phyloP scores from a whole-genome alignment of 495 filamentous ascomycete species.

The Talaromyces borbonicus region DNA sequence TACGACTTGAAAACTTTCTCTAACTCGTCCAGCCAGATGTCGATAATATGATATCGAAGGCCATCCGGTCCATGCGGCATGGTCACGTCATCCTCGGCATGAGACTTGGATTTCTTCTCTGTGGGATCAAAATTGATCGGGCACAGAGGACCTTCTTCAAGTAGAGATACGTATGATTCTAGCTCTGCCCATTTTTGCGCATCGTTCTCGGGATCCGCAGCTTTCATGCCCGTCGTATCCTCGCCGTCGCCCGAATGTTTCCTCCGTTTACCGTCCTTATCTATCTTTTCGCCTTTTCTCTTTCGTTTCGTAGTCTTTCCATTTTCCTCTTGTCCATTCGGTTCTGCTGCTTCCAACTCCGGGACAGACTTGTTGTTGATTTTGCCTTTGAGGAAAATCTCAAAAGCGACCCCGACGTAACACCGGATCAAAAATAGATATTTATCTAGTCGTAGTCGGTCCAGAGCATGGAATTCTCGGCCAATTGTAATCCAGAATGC shows the following conservation, averaged over 20 bases:
- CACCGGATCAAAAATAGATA: conserved; percentile 77
- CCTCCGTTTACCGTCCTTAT: conserved; percentile 21
- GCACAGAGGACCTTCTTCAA: conserved; percentile 34
- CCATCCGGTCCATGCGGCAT: conserved; percentile 60
- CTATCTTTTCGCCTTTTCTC: conserved; percentile 3
- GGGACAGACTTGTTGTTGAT: conserved; percentile 18
- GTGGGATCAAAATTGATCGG: conserved; percentile 34
- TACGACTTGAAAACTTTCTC: conserved; percentile 48
- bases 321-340: conserved; percentile 18
- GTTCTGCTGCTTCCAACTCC: conserved; percentile 37
- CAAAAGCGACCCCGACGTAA: conserved; percentile 60
- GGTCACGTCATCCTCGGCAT: conserved; percentile 24
- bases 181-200: conserved; percentile 29
- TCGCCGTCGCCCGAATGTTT: conserved; percentile 14
- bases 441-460: conserved; percentile 84
- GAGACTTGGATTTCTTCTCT: conserved; percentile 10
- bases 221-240: conserved; percentile 9
- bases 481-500: conserved; percentile 89
- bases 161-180: conserved; percentile 30
- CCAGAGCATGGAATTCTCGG: conserved; percentile 72
- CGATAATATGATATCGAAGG: conserved; percentile 75
- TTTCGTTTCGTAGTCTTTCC: conserved; percentile 21
- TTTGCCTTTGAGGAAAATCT: conserved; percentile 28
- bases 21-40: conserved; percentile 84
- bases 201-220: conserved; percentile 18